Conservation (phyloP, 2,329 filamentous ascomycete genomes). For the Septoria linicola region DNA sequence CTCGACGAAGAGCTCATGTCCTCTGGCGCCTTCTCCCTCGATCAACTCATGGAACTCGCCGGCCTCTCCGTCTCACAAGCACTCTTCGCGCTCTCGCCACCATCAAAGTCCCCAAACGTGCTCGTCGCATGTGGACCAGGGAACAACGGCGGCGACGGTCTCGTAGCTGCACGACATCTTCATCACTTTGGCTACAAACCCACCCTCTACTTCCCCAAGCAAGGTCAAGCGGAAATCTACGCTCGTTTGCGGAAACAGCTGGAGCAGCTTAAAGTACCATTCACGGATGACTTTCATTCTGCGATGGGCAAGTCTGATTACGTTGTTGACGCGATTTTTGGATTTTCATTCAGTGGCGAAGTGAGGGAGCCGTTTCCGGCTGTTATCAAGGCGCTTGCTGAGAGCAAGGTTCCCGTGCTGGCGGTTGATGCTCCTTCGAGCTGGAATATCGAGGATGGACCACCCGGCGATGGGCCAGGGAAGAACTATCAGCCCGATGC, state of each 20-base stretch:
- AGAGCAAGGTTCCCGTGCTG: slow-evolving; percentile 72
- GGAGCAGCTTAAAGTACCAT: slow-evolving; percentile 76
- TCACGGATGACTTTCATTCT: slow-evolving; percentile 73
- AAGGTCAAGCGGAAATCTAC: slow-evolving; percentile 86
- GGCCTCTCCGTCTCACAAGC: slow-evolving; percentile 91
- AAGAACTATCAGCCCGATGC: slow-evolving; percentile 76
- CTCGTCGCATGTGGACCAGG: slow-evolving; percentile 88
- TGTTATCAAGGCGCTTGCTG: slow-evolving; percentile 74
- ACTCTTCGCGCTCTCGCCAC: slow-evolving; percentile 81
- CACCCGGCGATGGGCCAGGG: slow-evolving; percentile 73
- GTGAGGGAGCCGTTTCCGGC: slow-evolving; percentile 87
- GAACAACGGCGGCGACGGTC: slow-evolving; percentile 80
- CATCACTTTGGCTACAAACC: slow-evolving; percentile 89
- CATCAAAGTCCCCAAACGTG: slow-evolving; percentile 66
- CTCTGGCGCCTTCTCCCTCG: slow-evolving; percentile 81
- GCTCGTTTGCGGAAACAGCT: slow-evolving; percentile 84
- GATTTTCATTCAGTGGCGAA: slow-evolving; percentile 89
- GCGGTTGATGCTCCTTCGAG: slow-evolving; percentile 91
- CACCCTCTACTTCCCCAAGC: slow-evolving; percentile 88
- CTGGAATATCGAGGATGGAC: slow-evolving; percentile 88
- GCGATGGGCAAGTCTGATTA: slow-evolving; percentile 71
- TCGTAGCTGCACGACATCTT: slow-evolving; percentile 90
- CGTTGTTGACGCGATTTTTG: slow-evolving; percentile 89
- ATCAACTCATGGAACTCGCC: slow-evolving; percentile 96
- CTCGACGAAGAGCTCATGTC: slow-evolving; percentile 95